Percentiles rank a stretch among this genome's conserved stretches.
phyloP scores from a whole-genome alignment of 768 basidiomycete species.

The Amylocystis lapponica region DNA sequence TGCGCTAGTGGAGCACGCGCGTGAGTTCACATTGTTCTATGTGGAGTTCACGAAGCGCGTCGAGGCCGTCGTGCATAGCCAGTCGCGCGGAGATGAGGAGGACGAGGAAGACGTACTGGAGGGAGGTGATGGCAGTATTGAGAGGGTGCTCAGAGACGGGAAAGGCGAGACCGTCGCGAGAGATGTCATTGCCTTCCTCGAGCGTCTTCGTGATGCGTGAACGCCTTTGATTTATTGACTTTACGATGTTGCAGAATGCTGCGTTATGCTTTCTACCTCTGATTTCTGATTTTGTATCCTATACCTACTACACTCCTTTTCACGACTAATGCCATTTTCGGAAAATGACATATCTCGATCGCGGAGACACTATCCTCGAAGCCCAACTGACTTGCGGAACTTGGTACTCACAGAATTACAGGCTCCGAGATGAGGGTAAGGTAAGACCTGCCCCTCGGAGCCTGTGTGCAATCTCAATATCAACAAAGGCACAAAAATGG shows the following conservation, averaged over 20 bases:
- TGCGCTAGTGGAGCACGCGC: conserved; percentile 30
- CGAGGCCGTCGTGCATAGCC: conserved; percentile 11
- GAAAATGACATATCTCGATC: not conserved
- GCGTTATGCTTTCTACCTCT: too few species aligned
- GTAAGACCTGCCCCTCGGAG: too few species aligned
- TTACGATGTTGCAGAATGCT: too few species aligned
- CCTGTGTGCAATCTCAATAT: too few species aligned
- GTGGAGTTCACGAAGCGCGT: conserved; percentile 26
- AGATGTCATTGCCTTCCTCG: conserved; percentile 49
- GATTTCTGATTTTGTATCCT: too few species aligned
- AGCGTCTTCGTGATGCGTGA: conserved; percentile 26
- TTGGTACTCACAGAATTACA: too few species aligned
- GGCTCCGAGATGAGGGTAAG: too few species aligned
- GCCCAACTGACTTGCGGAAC: not conserved
- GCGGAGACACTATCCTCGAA: not conserved
- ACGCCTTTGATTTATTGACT: too few species aligned
- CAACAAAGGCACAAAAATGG: too few species aligned
- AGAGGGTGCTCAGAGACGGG: conserved; percentile 14
- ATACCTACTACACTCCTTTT: too few species aligned
- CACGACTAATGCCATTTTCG: too few species aligned
- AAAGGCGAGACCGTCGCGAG: conserved; percentile 27
- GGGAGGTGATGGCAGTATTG: conserved; percentile 2
- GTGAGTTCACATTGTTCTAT: conserved; percentile 38
- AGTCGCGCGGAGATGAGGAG: conserved; percentile 5
- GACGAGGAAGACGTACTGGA: conserved; percentile 4